A percentile compares a stretch with the other conserved stretches of the same genome.
These are phyloP conservation scores for Apiospora saccharicola DNA, from an alignment of 2,329 filamentous ascomycete genomes.

Conservation along the genomic window DNA sequence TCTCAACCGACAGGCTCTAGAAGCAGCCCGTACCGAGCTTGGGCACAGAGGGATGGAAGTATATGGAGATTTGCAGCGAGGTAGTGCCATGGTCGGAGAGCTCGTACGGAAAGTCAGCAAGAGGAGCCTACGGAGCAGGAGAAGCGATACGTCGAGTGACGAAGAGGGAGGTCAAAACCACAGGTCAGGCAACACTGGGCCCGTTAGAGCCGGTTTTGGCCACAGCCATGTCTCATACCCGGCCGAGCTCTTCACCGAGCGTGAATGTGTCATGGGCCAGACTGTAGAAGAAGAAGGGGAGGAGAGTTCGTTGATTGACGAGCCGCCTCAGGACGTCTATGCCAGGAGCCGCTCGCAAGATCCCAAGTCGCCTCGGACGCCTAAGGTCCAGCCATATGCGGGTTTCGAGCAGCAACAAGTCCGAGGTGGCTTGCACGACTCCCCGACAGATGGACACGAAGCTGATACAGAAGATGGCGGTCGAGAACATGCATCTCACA, in stretches of 20 bases:
- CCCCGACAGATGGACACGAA: neutral
- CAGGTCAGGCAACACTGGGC: conserved; percentile 30
- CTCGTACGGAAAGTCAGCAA: conserved; percentile 46
- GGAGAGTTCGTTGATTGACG: conserved; percentile 22
- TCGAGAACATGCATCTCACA: neutral
- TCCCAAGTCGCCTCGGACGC: conserved; percentile 22
- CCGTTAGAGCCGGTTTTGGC: conserved; percentile 32
- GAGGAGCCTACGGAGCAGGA: conserved; percentile 40
- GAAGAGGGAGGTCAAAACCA: conserved; percentile 33
- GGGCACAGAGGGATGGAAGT: conserved; percentile 38
- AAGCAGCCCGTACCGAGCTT: conserved; percentile 42
- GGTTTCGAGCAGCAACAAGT: conserved; percentile 29
- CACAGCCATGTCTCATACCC: conserved; percentile 34
- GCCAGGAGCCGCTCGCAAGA: conserved; percentile 13
- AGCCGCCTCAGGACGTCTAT: neutral
- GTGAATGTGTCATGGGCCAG: conserved; percentile 48
- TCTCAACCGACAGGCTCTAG: conserved; percentile 45
- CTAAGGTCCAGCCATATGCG: conserved; percentile 33
- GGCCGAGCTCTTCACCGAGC: conserved; percentile 38
- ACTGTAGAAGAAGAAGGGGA: conserved; percentile 46
- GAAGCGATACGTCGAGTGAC: conserved; percentile 36
- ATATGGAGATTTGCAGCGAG: conserved; percentile 39
- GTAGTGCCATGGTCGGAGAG: conserved; percentile 40
- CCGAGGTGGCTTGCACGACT: conserved; percentile 7
- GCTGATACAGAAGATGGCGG: neutral